Evolutionary conservation across 2,329 filamentous ascomycete species (phyloP).

Genomic region (Penicillium nordicum): DNA sequence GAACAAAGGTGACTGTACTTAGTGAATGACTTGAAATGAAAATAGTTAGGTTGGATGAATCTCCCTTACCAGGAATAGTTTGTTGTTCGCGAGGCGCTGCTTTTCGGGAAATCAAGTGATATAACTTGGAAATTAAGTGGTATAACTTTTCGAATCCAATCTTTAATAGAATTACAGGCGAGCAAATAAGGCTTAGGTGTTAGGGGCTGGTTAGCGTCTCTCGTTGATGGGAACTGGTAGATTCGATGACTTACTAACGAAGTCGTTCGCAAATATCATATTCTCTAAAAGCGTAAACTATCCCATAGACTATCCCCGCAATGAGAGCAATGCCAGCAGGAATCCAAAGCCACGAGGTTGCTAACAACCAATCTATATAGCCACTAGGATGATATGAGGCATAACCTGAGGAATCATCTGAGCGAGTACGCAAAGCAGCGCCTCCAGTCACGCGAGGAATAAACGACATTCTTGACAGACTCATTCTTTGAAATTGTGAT

Average conservation of each 20-base stretch:
- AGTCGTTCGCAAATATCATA: background rate
- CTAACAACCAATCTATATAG: no score
- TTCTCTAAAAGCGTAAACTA: no score
- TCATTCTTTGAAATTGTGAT: background rate
- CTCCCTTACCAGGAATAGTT: background rate
- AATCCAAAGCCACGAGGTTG: accelerated
- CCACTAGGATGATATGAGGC: no score
- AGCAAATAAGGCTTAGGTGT: background rate
- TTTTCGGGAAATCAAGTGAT: background rate
- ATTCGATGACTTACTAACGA: background rate
- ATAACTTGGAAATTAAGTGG: background rate
- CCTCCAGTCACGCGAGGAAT: background rate
- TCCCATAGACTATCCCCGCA: background rate
- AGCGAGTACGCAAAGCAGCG: background rate
- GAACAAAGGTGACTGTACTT: background rate
- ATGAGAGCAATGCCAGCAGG: background rate
- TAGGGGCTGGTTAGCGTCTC: background rate
- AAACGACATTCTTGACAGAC: background rate
- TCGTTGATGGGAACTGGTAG: background rate
- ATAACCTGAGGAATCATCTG: background rate
- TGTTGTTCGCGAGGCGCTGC: background rate
- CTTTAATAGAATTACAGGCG: background rate
- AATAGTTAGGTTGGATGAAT: background rate
- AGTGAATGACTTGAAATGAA: no score
- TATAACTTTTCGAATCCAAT: background rate